These are phyloP conservation scores for Adansonia madagascariensis DNA, from an alignment of 441 rosid species.

Conservation along the genomic window DNA sequence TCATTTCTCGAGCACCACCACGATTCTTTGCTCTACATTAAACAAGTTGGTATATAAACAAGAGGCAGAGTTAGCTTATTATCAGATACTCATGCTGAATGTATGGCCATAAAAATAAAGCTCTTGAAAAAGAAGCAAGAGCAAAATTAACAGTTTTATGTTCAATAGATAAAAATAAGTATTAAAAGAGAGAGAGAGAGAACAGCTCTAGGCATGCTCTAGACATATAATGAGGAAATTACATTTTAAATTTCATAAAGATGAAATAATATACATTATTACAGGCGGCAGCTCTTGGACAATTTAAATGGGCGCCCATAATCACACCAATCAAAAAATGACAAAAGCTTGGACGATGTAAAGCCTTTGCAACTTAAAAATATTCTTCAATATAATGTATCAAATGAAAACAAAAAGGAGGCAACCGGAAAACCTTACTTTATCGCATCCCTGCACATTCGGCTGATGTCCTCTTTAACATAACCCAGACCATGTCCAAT, in stretches of 20 bases:
- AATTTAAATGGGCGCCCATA: neutral
- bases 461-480: slow-evolving; percentile 94
- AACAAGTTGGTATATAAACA: slow-evolving; percentile 30
- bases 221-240: neutral
- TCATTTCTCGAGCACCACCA: slow-evolving; percentile 81
- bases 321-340: neutral
- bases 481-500: slow-evolving; percentile 79
- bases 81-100: slow-evolving; percentile 4
- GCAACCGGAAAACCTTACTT: slow-evolving; percentile 58
- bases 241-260: neutral
- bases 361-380: slow-evolving; percentile 6
- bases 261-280: neutral
- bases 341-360: slow-evolving; percentile 10
- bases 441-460: slow-evolving; percentile 99
- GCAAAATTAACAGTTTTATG: neutral
- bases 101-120: slow-evolving; percentile 9
- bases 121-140: neutral
- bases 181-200: neutral
- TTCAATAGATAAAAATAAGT: slow-evolving; percentile 14
- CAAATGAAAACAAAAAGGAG: slow-evolving; percentile 23
- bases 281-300: neutral
- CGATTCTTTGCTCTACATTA: slow-evolving; percentile 75
- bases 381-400: slow-evolving; percentile 12
- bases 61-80: slow-evolving; percentile 25
- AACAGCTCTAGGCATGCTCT: too few relatives aligned